A percentile compares a stretch with the other conserved stretches of the same genome.
Conservation (phyloP, 345 rosid genomes). For the Acer yangbiense region DNA sequence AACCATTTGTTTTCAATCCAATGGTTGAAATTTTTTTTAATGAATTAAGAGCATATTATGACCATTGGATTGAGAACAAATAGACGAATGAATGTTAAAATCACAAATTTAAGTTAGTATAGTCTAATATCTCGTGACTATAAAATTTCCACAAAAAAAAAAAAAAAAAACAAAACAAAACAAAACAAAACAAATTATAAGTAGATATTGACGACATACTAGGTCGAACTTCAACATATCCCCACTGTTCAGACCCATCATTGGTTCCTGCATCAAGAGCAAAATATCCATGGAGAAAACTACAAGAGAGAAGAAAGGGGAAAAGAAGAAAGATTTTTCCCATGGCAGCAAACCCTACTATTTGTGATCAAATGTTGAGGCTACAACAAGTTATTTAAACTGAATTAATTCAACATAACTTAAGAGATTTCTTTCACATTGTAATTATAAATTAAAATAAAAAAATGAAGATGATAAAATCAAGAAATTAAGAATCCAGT, state of each 20-base stretch:
- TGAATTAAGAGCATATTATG: no score
- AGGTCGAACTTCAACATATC: slow-evolving; percentile 45
- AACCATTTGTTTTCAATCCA: no score
- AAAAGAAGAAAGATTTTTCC: slow-evolving; percentile 1
- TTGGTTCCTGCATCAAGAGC: slow-evolving; percentile 23
- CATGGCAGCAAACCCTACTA: slow-evolving; percentile 4
- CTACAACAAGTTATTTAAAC: background rate
- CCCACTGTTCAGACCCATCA: slow-evolving; percentile 51
- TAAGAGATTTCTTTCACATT: background rate
- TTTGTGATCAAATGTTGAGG: background rate
- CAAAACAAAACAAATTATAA: no score
- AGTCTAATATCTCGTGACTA: no score
- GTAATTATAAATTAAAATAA: background rate
- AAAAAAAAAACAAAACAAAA: no score
- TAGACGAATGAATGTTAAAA: no score
- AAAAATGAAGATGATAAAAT: background rate
- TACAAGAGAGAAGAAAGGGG: slow-evolving; percentile 4
- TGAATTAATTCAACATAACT: background rate
- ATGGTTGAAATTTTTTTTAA: no score
- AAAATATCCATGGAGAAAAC: background rate
- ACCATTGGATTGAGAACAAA: no score
- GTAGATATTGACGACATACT: slow-evolving; percentile 26
- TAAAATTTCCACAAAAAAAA: no score
- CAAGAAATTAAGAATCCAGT: no score
- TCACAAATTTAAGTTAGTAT: no score